phyloP scores from a whole-genome alignment of 768 basidiomycete genomes.

The Amanita inopinata region DNA sequence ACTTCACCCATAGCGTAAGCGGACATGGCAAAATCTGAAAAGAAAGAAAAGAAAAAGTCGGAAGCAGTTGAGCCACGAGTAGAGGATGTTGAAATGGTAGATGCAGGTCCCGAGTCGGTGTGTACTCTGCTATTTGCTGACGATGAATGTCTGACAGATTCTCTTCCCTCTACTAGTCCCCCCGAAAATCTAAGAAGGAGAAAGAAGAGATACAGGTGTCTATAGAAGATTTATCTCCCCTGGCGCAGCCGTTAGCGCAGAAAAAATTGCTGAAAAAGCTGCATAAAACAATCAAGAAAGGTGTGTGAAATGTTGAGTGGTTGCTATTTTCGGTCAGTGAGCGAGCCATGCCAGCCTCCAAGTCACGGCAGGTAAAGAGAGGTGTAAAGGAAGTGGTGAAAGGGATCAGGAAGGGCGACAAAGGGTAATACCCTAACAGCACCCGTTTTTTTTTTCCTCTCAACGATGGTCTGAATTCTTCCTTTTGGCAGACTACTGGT shows the following conservation, averaged over 20 bases:
- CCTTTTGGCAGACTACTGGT: conserved; percentile 59
- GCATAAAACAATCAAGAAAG: conserved; percentile 91
- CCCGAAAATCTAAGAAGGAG: conserved; percentile 58
- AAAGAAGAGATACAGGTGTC: conserved; percentile 58
- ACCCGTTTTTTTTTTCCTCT: background rate
- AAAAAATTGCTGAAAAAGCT: conserved; percentile 92
- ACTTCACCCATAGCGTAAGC: conserved; percentile 22
- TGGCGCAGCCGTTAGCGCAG: conserved; percentile 88
- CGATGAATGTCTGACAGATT: conserved; percentile 6
- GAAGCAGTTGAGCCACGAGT: conserved; percentile 29
- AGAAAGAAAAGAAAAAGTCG: conserved; percentile 66
- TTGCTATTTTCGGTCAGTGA: background rate
- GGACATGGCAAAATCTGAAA: conserved; percentile 70
- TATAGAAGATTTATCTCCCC: conserved; percentile 80
- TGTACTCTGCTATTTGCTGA: conserved; percentile 12
- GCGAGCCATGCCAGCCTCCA: conserved; percentile 55
- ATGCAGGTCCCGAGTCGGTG: conserved; percentile 24
- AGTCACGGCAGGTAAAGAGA: conserved; percentile 89
- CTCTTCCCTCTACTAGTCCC: conserved; percentile 21
- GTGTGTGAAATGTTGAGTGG: conserved; percentile 25
- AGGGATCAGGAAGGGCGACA: conserved; percentile 93
- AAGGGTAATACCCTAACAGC: conserved; percentile 75
- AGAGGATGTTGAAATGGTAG: conserved; percentile 45
- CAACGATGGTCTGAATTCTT: conserved; percentile 6
- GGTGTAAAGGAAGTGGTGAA: conserved; percentile 99